phyloP scores from a whole-genome alignment of 345 rosid species.

The Sapria himalayana region DNA sequence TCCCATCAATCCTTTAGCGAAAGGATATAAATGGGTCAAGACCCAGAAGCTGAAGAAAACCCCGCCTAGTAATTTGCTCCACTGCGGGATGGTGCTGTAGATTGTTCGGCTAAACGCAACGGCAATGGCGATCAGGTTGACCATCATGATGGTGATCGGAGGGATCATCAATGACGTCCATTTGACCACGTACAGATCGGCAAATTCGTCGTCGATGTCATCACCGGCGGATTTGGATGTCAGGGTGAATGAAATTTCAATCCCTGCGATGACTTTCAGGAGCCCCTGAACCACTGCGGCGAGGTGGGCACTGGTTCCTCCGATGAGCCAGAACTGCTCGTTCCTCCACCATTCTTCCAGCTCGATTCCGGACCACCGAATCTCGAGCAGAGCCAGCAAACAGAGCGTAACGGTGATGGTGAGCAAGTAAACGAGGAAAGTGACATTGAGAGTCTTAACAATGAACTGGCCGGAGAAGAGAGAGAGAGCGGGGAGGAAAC shows the following conservation, averaged over 20 bases:
- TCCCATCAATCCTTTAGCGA: conserved; percentile 95
- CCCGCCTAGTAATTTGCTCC: conserved; percentile 81
- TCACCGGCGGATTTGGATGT: conserved; percentile 80
- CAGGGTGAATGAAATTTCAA: conserved; percentile 79
- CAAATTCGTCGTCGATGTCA: conserved; percentile 80
- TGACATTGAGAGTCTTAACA: conserved; percentile 56
- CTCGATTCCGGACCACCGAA: conserved; percentile 89
- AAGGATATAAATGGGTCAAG: conserved; percentile 93
- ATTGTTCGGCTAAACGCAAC: conserved; percentile 88
- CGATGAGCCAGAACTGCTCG: conserved; percentile 95
- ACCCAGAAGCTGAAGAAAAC: conserved; percentile 99
- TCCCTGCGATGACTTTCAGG: conserved; percentile 77
- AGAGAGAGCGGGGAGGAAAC: conserved; percentile 90
- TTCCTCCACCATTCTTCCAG: conserved; percentile 98
- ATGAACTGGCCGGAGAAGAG: conserved; percentile 97
- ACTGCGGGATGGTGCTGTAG: conserved; percentile 60
- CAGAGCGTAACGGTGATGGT: conserved; percentile 55
- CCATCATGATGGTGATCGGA: conserved; percentile 82
- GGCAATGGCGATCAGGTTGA: conserved; percentile 71
- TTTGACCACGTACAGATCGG: conserved; percentile 63
- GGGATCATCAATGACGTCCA: conserved; percentile 90
- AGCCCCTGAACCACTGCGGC: conserved; percentile 94
- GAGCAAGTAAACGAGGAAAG: conserved; percentile 72
- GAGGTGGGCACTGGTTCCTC: conserved; percentile 91
- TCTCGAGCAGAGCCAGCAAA: conserved; percentile 70